These are phyloP conservation scores for Rickenella mellea DNA, from an alignment of 768 basidiomycete species.

Conservation along the genomic window DNA sequence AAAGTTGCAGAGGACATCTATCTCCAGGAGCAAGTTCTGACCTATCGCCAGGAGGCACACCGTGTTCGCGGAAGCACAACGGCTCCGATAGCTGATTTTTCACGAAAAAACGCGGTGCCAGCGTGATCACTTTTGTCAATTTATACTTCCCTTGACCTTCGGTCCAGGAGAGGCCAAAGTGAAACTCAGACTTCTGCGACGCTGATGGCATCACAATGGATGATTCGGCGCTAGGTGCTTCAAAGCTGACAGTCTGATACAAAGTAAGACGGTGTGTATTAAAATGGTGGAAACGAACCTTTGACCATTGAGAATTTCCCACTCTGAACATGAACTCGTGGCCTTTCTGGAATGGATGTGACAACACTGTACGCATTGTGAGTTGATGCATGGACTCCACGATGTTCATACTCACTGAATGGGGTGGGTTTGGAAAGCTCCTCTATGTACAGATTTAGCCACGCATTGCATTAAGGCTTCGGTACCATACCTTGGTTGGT, in stretches of 20 bases:
- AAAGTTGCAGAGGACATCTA: constrained; percentile 53
- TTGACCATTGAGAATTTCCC: constrained; percentile 84
- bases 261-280: neutral
- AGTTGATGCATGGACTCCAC: constrained; percentile 1
- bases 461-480: constrained; percentile 9
- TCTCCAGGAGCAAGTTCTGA: constrained; percentile 59
- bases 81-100: constrained; percentile 66
- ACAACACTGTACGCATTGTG: constrained; percentile 54
- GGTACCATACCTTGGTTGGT: constrained; percentile 42
- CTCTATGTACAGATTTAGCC: constrained; percentile 22
- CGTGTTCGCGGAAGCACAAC: constrained; percentile 81
- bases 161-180: constrained; percentile 83
- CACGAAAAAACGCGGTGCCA: constrained; percentile 85
- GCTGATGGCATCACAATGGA: constrained; percentile 64
- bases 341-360: constrained; percentile 69
- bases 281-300: constrained; percentile 31
- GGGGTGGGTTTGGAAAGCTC: constrained; percentile 47
- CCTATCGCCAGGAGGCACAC: constrained; percentile 53
- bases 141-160: constrained; percentile 98
- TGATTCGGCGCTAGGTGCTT: constrained; percentile 87
- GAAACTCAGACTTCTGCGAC: constrained; percentile 57
- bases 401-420: constrained; percentile 57
- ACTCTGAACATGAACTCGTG: constrained; percentile 79
- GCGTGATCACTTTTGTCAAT: constrained; percentile 84
- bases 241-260: constrained; percentile 69